Evolutionary conservation across 345 rosid species (phyloP).

Genomic region (Excoecaria agallocha): DNA sequence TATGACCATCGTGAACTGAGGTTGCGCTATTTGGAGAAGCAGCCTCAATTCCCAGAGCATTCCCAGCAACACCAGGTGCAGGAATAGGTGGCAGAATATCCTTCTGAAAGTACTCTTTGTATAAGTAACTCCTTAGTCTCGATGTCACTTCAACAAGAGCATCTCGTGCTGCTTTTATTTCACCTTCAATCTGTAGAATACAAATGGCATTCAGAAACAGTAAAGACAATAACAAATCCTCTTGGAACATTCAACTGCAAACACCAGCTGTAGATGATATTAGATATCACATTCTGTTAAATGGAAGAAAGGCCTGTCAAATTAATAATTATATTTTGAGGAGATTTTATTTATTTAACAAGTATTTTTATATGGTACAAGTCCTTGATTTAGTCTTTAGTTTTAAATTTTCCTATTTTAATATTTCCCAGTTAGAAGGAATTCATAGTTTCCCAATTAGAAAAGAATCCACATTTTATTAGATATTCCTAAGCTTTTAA

Average conservation of each 20-base stretch:
- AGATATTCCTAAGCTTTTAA: too few relatives aligned
- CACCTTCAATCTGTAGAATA: conserved; percentile 78
- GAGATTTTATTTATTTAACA: too few relatives aligned
- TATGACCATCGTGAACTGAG: conserved; percentile 50
- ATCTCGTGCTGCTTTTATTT: conserved; percentile 80
- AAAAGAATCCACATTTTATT: too few relatives aligned
- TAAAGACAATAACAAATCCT: conserved; percentile 2
- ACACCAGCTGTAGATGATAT: background rate
- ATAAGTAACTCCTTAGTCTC: conserved; percentile 62
- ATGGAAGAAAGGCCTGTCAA: too few relatives aligned
- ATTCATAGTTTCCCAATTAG: too few relatives aligned
- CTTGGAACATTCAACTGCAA: conserved; percentile 4
- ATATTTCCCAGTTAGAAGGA: too few relatives aligned
- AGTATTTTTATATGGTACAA: too few relatives aligned
- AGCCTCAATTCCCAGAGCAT: conserved; percentile 47
- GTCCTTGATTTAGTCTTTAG: too few relatives aligned
- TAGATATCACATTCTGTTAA: background rate
- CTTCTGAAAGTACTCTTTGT: conserved; percentile 60
- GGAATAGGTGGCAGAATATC: conserved; percentile 52
- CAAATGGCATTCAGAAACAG: conserved; percentile 21
- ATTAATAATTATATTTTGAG: too few relatives aligned
- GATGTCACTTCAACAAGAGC: conserved; percentile 94
- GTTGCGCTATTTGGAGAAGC: conserved; percentile 48
- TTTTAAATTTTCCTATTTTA: too few relatives aligned
- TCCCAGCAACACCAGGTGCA: conserved; percentile 43